phyloP scores from a whole-genome alignment of 1,139 yeast genomes.

The Taphrina flavorubra region DNA sequence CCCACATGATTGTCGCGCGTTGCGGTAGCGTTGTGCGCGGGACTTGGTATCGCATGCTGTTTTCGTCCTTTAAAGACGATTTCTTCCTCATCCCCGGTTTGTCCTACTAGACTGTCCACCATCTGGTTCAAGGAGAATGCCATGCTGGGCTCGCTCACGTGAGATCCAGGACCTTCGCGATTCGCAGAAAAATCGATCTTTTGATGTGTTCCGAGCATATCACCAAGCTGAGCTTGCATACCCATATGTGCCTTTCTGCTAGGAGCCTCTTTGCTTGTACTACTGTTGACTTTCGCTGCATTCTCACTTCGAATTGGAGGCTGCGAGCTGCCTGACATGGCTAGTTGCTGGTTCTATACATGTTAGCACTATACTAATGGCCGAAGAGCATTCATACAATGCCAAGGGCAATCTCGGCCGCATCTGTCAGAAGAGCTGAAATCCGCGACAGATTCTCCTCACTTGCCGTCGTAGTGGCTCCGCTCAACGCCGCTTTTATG shows the following conservation, averaged over 20 bases:
- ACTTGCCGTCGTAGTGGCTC: background rate
- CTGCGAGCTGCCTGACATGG: background rate
- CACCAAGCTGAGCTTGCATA: background rate
- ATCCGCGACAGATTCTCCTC: conserved; percentile 43
- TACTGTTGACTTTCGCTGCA: background rate
- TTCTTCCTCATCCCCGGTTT: conserved; percentile 26
- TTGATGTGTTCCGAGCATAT: background rate
- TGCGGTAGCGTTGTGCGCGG: background rate
- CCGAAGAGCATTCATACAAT: background rate
- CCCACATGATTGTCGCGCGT: background rate
- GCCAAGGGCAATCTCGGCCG: conserved; percentile 34
- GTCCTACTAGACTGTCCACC: conserved; percentile 36
- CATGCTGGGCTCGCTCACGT: conserved; percentile 32
- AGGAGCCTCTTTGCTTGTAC: background rate
- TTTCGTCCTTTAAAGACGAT: conserved; percentile 30
- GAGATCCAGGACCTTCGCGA: conserved; percentile 6
- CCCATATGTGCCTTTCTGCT: background rate
- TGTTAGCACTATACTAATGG: background rate
- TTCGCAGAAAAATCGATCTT: background rate
- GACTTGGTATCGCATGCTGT: background rate
- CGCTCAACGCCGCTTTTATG: background rate
- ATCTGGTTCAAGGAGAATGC: conserved; percentile 28
- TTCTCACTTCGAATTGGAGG: background rate
- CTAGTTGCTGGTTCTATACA: conserved; percentile 15
- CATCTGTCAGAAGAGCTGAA: conserved; percentile 44